Conservation (phyloP, 306 rosid genomes). For the Inga oerstediana region DNA sequence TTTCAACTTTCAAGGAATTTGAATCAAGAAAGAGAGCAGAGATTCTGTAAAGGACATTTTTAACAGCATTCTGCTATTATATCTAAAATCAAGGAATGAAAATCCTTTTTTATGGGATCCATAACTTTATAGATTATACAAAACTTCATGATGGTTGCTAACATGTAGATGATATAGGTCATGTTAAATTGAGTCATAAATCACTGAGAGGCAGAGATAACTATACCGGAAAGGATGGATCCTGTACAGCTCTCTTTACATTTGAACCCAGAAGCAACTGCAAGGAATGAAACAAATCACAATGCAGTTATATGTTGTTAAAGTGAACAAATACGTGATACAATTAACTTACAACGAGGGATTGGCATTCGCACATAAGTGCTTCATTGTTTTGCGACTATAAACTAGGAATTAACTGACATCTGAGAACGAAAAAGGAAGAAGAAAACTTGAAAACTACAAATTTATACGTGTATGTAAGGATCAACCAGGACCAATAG, state of each 20-base stretch:
- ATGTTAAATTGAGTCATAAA: neutral
- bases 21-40: no score
- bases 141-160: no score
- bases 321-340: neutral
- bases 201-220: neutral
- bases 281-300: slow-evolving; percentile 31
- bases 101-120: neutral
- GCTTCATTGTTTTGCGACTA: neutral
- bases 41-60: no score
- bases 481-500: no score
- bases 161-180: neutral
- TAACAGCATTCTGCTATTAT: no score
- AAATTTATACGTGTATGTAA: no score
- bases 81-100: neutral
- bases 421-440: neutral
- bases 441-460: no score
- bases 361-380: no score
- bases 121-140: no score
- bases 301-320: neutral
- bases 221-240: slow-evolving; percentile 77
- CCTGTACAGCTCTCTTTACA: slow-evolving; percentile 63
- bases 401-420: neutral
- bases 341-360: neutral
- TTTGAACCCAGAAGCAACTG: slow-evolving; percentile 74
- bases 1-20: no score